Conservation (phyloP, 768 basidiomycete species). For the Sarcomyxa edulis region DNA sequence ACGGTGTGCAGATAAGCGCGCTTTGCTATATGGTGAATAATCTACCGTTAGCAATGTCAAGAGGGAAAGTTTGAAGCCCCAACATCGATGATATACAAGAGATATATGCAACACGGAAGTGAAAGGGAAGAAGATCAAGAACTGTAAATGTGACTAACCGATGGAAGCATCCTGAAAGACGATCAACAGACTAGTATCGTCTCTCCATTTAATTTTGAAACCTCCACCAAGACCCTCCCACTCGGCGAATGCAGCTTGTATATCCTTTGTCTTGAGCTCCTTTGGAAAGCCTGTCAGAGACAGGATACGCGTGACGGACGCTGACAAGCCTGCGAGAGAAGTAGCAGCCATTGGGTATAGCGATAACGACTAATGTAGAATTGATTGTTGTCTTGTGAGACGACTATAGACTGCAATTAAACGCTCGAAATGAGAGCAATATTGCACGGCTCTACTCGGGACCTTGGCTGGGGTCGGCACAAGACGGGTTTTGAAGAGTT, state of each 20-base stretch:
- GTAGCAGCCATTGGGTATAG: slow-evolving; percentile 28
- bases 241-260: slow-evolving; percentile 85
- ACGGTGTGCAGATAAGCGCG: slow-evolving; percentile 90
- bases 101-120: slow-evolving; percentile 4
- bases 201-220: slow-evolving; percentile 98
- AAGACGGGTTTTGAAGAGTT: neutral
- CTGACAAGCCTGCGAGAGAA: slow-evolving; percentile 78
- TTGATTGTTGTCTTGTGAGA: neutral
- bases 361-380: neutral
- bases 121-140: slow-evolving; percentile 2
- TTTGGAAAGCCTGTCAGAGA: slow-evolving; percentile 89
- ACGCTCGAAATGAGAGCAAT: neutral
- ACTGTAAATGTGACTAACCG: slow-evolving; percentile 53
- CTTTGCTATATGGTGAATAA: slow-evolving; percentile 58
- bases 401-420: neutral
- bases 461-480: neutral
- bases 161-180: slow-evolving; percentile 89
- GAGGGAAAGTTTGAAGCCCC: slow-evolving; percentile 1
- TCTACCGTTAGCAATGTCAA: neutral
- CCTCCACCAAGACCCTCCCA: slow-evolving; percentile 86
- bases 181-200: slow-evolving; percentile 92
- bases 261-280: slow-evolving; percentile 96
- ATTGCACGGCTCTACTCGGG: neutral
- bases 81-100: slow-evolving; percentile 4
- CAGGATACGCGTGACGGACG: slow-evolving; percentile 94